These are phyloP conservation scores for Bipolaris bicolor DNA, from an alignment of 2,329 filamentous ascomycete genomes.

Conservation along the genomic window DNA sequence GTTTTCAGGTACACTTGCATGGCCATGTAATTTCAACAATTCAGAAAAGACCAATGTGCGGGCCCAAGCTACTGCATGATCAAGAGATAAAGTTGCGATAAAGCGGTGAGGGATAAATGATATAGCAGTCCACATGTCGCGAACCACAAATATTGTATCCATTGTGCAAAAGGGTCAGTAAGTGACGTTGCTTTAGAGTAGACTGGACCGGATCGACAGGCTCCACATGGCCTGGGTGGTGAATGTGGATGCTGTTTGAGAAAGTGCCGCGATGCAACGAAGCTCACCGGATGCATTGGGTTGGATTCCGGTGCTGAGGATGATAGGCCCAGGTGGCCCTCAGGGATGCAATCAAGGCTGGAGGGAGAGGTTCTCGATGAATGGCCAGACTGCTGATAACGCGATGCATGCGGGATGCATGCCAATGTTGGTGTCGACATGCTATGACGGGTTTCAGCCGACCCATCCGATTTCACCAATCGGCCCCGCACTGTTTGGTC, in stretches of 20 bases:
- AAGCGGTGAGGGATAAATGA: constrained; percentile 10
- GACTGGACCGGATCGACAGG: constrained; percentile 19
- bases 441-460: constrained; percentile 24
- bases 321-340: constrained; percentile 1
- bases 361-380: neutral
- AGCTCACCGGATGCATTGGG: neutral
- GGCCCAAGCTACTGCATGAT: constrained; percentile 2
- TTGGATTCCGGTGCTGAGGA: constrained; percentile 3
- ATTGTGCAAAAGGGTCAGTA: constrained; percentile 9
- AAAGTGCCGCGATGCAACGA: constrained; percentile 16
- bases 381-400: constrained; percentile 12
- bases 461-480: constrained; percentile 28
- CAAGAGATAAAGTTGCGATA: constrained; percentile 10
- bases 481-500: constrained; percentile 25
- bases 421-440: constrained; percentile 1
- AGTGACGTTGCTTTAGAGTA: constrained; percentile 30
- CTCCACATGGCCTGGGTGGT: constrained; percentile 19
- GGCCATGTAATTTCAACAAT: constrained; percentile 2
- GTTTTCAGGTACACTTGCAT: constrained; percentile 12
- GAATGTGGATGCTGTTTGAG: constrained; percentile 15
- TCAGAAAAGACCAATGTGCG: constrained; percentile 14
- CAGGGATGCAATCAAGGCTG: constrained; percentile 5
- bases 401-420: constrained; percentile 8
- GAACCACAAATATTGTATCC: constrained; percentile 5
- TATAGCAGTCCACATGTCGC: neutral